Evolutionary conservation across 495 filamentous ascomycete genomes (phyloP), one percentile per base, ranked within the genome.

Genomic region (Massariosphaeria phaeospora): DNA sequence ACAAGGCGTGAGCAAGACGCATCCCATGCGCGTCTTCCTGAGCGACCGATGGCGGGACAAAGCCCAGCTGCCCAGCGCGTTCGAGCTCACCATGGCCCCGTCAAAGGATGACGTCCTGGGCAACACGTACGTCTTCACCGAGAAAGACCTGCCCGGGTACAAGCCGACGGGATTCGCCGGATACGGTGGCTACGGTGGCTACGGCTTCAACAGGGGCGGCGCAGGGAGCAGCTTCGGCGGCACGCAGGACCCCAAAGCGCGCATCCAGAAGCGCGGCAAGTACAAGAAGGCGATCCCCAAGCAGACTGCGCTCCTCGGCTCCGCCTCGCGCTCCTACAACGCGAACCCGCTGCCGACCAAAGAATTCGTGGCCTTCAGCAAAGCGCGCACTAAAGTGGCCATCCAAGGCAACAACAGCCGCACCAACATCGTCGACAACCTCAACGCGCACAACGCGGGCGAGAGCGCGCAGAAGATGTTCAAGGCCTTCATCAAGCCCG

Each of bases 71-170:
- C 57, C 57, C 4, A 24, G 18, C 12, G 57, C 48, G n/a, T 31
- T 73, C 80, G 26, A 64, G 81, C 13, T 71, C 78, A 21, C 26
- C 23, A 36, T 26, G 11, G 3, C 26, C 1, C 34, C 49, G 15
- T 8, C 44, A 2, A 44, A 52, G 30, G 41, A 56, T 15, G 34
- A 54, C 12, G 36, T 58, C 1, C 73, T 81, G 43, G 71, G 79
- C 65, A 98, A 96, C 65, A 91, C 87, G 7, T 95, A 81, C 65
- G 70, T 96, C 34, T 97, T 97, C 64, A 86, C 84, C 13, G 91
- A 97, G 69, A 89, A 93, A 67, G 86, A 97, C 66, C 76, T 94
- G 20, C 85, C 89, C 1, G 88, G 86, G 24, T 89, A 82, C 50
- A 63, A 63, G 48, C 62, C 62, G 18, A 52, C 52, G 21, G 54